Conservation (phyloP, 2,329 filamentous ascomycete species). For the Paraconiothyrium sp. region DNA sequence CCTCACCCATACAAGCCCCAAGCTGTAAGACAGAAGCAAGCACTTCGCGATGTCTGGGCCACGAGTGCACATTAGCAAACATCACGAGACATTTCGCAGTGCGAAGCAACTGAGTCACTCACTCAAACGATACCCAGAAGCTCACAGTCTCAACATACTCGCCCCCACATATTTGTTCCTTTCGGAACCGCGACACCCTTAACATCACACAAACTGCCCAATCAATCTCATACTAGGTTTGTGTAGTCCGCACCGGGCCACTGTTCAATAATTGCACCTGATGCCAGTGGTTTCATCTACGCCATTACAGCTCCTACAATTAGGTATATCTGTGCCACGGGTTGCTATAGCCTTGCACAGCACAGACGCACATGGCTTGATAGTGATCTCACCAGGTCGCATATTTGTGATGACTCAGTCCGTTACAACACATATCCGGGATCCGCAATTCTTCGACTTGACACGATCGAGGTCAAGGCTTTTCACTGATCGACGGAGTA, state of each 20-base stretch:
- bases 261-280: neutral
- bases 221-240: neutral
- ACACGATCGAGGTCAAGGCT: neutral
- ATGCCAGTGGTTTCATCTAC: neutral
- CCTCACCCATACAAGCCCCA: neutral
- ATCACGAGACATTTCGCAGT: neutral
- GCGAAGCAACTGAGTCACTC: neutral
- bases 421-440: too few relatives aligned
- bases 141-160: neutral
- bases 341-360: neutral
- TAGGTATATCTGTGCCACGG: neutral
- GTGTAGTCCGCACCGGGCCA: neutral
- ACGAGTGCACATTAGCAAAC: neutral
- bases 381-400: neutral
- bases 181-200: neutral
- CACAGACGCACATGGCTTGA: neutral
- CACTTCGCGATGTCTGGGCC: neutral
- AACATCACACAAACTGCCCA: neutral
- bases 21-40: neutral
- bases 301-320: neutral
- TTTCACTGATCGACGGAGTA: neutral
- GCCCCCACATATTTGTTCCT: neutral
- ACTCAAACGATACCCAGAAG: neutral
- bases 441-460: neutral
- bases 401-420: neutral